These are phyloP conservation scores for Pseudophaeomoniella oleicola DNA, from an alignment of 2,329 filamentous ascomycete species.

Conservation along the genomic window DNA sequence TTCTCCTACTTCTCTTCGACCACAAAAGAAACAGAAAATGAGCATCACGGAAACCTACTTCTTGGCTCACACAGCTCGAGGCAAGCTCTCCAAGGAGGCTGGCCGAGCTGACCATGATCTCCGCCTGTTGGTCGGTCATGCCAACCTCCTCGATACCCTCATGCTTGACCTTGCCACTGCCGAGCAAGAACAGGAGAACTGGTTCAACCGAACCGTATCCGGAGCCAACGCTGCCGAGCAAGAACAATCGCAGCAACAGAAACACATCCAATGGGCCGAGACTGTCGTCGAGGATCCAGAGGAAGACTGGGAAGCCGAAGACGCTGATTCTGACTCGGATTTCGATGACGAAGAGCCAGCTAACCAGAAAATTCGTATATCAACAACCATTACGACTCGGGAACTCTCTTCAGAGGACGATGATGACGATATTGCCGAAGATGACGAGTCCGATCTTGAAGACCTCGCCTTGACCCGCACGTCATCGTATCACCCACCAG, in stretches of 20 bases:
- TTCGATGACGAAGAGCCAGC: slow-evolving; percentile 38
- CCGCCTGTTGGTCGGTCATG: slow-evolving; percentile 86
- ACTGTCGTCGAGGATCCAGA: slow-evolving; percentile 57
- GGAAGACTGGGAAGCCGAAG: slow-evolving; percentile 55
- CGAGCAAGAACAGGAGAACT: slow-evolving; percentile 87
- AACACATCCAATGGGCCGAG: slow-evolving; percentile 80
- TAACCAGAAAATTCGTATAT: slow-evolving; percentile 23
- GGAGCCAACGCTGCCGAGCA: slow-evolving; percentile 48
- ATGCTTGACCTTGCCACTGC: slow-evolving; percentile 88
- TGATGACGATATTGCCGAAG: slow-evolving; percentile 43
- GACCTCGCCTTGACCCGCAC: slow-evolving; percentile 55
- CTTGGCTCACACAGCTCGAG: slow-evolving; percentile 88
- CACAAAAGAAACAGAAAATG: slow-evolving; percentile 58
- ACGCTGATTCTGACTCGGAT: slow-evolving; percentile 43
- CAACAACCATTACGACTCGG: slow-evolving; percentile 16
- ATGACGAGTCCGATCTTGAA: slow-evolving; percentile 33
- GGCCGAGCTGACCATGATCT: slow-evolving; percentile 86
- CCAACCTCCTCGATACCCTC: slow-evolving; percentile 90
- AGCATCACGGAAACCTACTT: slow-evolving; percentile 97
- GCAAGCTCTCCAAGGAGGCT: slow-evolving; percentile 90
- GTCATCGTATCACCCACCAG: slow-evolving; percentile 51
- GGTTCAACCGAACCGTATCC: slow-evolving; percentile 93
- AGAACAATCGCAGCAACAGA: slow-evolving; percentile 32
- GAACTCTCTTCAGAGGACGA: slow-evolving; percentile 26
- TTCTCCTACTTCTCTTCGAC: slow-evolving; percentile 3